Conservation (phyloP, 2,329 filamentous ascomycete species). For the Verticillium tricorpus region DNA sequence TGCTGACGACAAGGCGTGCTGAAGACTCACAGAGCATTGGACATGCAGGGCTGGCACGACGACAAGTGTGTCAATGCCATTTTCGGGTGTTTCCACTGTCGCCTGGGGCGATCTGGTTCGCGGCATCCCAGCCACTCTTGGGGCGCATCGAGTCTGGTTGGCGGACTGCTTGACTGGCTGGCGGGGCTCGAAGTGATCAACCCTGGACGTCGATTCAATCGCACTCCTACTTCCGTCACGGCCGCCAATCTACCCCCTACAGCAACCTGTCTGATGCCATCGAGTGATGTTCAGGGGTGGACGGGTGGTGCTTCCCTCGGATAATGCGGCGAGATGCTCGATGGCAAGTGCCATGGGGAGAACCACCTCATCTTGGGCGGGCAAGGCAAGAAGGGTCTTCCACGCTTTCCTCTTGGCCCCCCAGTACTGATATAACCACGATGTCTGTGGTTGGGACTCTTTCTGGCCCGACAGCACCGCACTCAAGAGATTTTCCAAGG, state of each 20-base stretch:
- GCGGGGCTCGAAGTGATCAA: neutral
- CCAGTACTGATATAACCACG: neutral
- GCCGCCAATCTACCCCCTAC: neutral
- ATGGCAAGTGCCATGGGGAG: neutral
- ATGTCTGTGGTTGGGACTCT: neutral
- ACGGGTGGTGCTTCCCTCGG: neutral
- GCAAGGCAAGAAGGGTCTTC: neutral
- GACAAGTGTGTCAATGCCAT: neutral
- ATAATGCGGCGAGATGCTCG: neutral
- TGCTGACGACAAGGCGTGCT: neutral
- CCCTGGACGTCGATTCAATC: neutral
- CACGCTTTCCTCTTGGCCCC: neutral
- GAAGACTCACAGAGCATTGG: neutral
- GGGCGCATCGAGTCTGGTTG: neutral
- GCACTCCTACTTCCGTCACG: neutral
- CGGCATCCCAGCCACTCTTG: no score
- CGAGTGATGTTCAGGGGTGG: neutral
- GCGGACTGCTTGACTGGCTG: neutral
- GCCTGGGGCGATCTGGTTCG: neutral
- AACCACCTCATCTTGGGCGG: neutral
- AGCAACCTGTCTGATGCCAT: neutral
- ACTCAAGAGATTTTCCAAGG: neutral
- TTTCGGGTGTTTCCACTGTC: neutral
- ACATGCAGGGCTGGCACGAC: neutral
- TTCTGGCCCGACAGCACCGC: neutral